Evolutionary conservation across 2,329 filamentous ascomycete genomes (phyloP), one percentile per base, ranked within the genome.

Genomic region (Eutypella sp.): DNA sequence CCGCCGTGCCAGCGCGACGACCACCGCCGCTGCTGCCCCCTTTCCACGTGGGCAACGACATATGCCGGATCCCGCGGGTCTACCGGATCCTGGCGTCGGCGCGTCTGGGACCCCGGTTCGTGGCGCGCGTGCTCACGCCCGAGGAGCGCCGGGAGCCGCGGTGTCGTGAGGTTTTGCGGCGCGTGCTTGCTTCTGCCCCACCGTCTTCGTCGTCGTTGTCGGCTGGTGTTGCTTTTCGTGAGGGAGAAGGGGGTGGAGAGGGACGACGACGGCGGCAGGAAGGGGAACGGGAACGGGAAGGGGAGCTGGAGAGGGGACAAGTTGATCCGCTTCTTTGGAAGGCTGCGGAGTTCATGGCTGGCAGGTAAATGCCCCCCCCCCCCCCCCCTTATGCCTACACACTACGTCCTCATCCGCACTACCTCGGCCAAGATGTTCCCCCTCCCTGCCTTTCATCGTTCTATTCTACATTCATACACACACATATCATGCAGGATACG

Each of bases 31-130:
- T 70, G 0, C 89, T 91, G 56, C 83, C 81, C n/a, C 72, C 81
- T 1, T 60, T 92, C 13, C 75, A 76, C 41, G 70, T 95, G 43
- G 90, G 90, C 47, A 92, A 81, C 40, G 90, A 95, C 62, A 85
- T 95, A 46, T 89, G 87, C 64, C 75, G 76, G 47, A 76, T 89
- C 47, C 66, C 74, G 1, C 82, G 89, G 45, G 81, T 95, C 48
- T 68, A 72, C 49, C 63, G 65, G 18, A 71, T 90, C 42, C 64
- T 92, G 43, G 64, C 60, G 16, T 62, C 69, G 22, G 61, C 67
- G 8, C 61, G 62, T 33, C n/a, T n/a, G n/a, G 70, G 67, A 1
- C 44, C 51, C 5, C 69, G 68, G 24, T 79, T 81, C 55, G 59
- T 80, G 41, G 57, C 63, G 9, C 72, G 73, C 46, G 57, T 82